Conservation (phyloP, 805 yeast species). For the Teunomyces stri region DNA sequence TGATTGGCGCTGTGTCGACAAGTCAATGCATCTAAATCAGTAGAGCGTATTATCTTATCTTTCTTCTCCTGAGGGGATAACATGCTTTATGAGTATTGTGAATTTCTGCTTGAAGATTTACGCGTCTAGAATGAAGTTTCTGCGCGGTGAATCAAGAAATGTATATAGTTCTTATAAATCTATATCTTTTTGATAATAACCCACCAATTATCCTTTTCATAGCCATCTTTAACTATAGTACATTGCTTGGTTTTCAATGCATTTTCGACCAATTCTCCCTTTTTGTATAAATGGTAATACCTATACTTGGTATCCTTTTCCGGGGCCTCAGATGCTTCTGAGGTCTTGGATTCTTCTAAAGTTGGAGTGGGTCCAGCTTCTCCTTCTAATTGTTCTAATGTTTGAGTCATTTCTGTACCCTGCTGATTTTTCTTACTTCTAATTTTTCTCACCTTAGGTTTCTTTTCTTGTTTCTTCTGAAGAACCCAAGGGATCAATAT, state of each 20-base stretch:
- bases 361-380: conserved; percentile 9
- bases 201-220: conserved; percentile 97
- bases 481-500: conserved; percentile 95
- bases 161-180: not conserved
- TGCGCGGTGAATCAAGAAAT: not conserved
- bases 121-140: not conserved
- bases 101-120: not conserved
- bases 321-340: not conserved
- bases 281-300: conserved; percentile 80
- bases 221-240: conserved; percentile 64
- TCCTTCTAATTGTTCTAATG: not conserved
- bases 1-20: conserved; percentile 55
- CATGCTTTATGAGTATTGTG: conserved; percentile 15
- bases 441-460: conserved; percentile 17
- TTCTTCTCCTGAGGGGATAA: conserved; percentile 32
- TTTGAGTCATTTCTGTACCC: conserved; percentile 3
- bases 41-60: conserved; percentile 49
- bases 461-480: conserved; percentile 46
- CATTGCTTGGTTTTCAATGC: conserved; percentile 69
- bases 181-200: conserved; percentile 24
- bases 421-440: not conserved
- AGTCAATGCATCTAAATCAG: conserved; percentile 72
- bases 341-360: not conserved
- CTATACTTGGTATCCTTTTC: conserved; percentile 61
- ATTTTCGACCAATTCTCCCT: conserved; percentile 80